A percentile compares a stretch with the other conserved stretches of the same genome.
phyloP scores from a whole-genome alignment of 1,139 yeast genomes.

The Sugiyamaella paludigena region DNA sequence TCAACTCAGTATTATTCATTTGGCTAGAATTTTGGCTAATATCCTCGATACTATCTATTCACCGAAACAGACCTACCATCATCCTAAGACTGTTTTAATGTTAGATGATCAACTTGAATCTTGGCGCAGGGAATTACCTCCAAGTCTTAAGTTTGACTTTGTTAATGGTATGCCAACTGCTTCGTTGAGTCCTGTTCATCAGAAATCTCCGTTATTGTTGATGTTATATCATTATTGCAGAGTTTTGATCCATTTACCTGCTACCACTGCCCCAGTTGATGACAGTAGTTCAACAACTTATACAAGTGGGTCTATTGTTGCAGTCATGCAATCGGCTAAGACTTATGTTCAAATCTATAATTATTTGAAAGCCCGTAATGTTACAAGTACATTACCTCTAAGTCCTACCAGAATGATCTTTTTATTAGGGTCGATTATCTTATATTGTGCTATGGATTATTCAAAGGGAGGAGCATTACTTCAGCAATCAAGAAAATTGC shows the following conservation, averaged over 20 bases:
- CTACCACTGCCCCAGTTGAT: constrained; percentile 48
- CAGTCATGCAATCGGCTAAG: constrained; percentile 73
- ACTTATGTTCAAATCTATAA: constrained; percentile 61
- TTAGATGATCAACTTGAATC: constrained; percentile 69
- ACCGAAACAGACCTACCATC: constrained; percentile 43
- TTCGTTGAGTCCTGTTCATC: constrained; percentile 41
- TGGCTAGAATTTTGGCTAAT: constrained; percentile 68
- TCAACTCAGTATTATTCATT: constrained; percentile 47
- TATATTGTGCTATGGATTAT: constrained; percentile 78
- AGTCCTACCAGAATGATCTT: constrained; percentile 70
- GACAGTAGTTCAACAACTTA: constrained; percentile 19
- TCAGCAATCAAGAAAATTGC: constrained; percentile 56
- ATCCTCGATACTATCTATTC: constrained; percentile 61
- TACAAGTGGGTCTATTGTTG: constrained; percentile 58
- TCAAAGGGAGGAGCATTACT: constrained; percentile 80
- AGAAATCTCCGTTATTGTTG: constrained; percentile 58
- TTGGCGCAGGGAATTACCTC: constrained; percentile 75
- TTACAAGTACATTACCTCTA: constrained; percentile 58
- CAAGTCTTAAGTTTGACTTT: constrained; percentile 59
- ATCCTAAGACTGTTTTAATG: constrained; percentile 42
- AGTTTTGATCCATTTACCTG: constrained; percentile 75
- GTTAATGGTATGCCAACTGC: constrained; percentile 57
- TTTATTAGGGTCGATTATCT: constrained; percentile 64
- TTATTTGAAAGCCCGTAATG: constrained; percentile 45
- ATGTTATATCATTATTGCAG: constrained; percentile 77